phyloP scores from a whole-genome alignment of 2,329 filamentous ascomycete species.

The Diaporthe eres region DNA sequence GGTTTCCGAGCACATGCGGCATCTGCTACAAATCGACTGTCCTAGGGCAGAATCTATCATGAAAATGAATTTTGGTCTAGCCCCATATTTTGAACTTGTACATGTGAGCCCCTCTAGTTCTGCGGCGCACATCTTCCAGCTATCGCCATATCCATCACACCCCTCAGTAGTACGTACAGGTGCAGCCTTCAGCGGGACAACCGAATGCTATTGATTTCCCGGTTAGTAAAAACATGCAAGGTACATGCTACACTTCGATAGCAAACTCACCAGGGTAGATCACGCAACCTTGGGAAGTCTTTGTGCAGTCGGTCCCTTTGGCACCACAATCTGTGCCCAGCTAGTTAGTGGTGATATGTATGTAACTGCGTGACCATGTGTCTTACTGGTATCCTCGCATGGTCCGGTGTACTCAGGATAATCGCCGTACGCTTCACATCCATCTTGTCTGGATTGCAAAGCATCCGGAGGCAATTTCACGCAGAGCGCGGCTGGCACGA shows the following conservation, averaged over 20 bases:
- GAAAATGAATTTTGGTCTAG: not conserved
- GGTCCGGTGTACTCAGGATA: conserved; percentile 12
- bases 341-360: not conserved
- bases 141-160: too few species aligned
- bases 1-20: not conserved
- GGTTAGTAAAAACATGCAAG: not conserved
- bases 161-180: not conserved
- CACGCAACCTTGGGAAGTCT: not conserved
- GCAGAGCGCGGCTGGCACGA: not conserved
- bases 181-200: conserved; percentile 2
- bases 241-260: not conserved
- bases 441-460: not conserved
- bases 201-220: not conserved
- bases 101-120: not conserved
- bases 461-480: not conserved
- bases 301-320: conserved; percentile 1
- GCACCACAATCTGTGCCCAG: not conserved
- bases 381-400: conserved; percentile 14
- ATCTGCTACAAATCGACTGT: not conserved
- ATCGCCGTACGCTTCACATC: not conserved
- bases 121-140: too few species aligned
- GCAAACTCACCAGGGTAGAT: not conserved
- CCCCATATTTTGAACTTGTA: not conserved
- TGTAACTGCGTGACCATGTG: not conserved
- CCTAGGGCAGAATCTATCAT: not conserved